Evolutionary conservation across 805 yeast genomes (phyloP).

Genomic region (Wickerhamomyces kurtzmanii): DNA sequence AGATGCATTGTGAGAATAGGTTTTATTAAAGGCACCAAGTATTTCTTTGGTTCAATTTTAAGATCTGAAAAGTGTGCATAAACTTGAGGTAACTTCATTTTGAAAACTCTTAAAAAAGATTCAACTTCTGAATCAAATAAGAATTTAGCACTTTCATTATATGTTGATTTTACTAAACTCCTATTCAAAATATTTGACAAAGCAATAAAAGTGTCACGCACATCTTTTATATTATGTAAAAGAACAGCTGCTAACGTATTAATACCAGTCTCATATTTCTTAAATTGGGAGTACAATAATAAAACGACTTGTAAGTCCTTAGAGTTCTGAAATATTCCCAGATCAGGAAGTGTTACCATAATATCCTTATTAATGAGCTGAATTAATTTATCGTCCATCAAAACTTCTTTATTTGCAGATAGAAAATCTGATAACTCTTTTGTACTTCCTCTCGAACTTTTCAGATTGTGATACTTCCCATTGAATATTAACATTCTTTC

Average conservation of each 20-base stretch:
- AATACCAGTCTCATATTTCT: constrained; percentile 25
- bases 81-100: constrained; percentile 32
- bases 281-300: constrained; percentile 18
- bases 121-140: constrained; percentile 26
- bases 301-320: constrained; percentile 23
- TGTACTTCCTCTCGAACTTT: too few relatives aligned
- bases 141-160: constrained; percentile 16
- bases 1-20: constrained; percentile 36
- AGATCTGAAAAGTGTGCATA: constrained; percentile 37
- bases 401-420: constrained; percentile 3
- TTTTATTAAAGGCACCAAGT: constrained; percentile 32
- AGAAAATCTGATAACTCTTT: too few relatives aligned
- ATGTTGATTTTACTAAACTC: constrained; percentile 21
- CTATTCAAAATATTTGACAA: constrained; percentile 28
- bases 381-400: constrained; percentile 1
- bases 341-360: constrained; percentile 23
- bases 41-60: constrained; percentile 29
- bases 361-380: constrained; percentile 14
- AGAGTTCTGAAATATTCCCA: constrained; percentile 24
- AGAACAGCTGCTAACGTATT: constrained; percentile 30
- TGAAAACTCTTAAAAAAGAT: constrained; percentile 39
- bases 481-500: too few relatives aligned
- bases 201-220: constrained; percentile 26
- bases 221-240: constrained; percentile 23
- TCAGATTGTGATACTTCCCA: too few relatives aligned